Percentiles rank a stretch among this genome's conserved stretches.
Conservation (phyloP, 371 early-diverging fungal species). For the Amoeboaphelidium protococcarum region DNA sequence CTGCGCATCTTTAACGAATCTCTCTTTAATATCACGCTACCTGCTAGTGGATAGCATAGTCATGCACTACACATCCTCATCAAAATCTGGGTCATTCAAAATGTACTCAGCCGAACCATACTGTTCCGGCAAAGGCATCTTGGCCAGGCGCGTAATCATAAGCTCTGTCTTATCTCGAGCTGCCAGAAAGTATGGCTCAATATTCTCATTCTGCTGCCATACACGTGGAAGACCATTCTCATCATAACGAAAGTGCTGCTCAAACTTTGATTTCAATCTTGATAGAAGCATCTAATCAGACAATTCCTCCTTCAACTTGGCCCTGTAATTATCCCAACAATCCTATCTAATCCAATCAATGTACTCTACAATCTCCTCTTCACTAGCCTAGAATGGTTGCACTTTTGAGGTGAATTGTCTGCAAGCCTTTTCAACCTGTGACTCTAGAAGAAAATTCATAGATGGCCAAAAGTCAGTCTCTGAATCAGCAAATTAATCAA, state of each 20-base stretch:
- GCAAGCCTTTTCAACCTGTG: neutral
- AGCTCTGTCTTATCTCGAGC: constrained; percentile 30
- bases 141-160: constrained; percentile 15
- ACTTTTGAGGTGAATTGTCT: neutral
- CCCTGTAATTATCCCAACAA: neutral
- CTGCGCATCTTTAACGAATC: neutral
- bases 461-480: constrained; percentile 48
- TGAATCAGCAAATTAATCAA: constrained; percentile 52
- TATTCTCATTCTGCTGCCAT: constrained; percentile 81
- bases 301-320: neutral
- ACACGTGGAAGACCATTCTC: constrained; percentile 69
- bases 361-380: neutral
- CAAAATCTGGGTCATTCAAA: neutral
- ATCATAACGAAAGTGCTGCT: constrained; percentile 76
- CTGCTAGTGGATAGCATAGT: neutral
- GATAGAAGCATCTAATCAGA: neutral
- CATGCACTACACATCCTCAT: neutral
- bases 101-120: neutral
- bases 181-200: constrained; percentile 47
- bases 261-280: constrained; percentile 21
- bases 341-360: neutral
- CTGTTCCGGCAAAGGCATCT: constrained; percentile 20
- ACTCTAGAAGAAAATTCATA: constrained; percentile 3
- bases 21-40: neutral
- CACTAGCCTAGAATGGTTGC: neutral